Percentiles rank a stretch among this genome's conserved stretches.
phyloP scores from a whole-genome alignment of 2,329 filamentous ascomycete genomes.

The Domatiomyces globalis region DNA sequence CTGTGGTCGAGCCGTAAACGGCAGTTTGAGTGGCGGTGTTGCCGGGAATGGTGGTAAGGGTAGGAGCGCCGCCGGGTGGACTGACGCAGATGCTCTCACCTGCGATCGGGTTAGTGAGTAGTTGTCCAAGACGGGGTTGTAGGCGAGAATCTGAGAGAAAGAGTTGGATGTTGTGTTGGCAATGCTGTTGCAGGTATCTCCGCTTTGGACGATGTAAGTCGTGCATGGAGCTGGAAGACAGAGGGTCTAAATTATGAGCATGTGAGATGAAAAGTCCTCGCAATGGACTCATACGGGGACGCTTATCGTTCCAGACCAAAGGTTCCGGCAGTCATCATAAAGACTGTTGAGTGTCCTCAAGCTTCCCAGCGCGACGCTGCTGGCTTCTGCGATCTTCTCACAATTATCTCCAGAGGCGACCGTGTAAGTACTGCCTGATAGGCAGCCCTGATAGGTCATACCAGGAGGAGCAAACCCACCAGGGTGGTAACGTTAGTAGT shows the following conservation, averaged over 20 bases:
- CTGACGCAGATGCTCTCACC: constrained; percentile 10
- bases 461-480: neutral
- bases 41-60: constrained; percentile 8
- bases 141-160: constrained; percentile 8
- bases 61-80: constrained; percentile 4
- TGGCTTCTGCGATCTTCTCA: neutral
- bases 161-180: constrained; percentile 6
- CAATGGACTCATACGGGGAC: too few relatives aligned
- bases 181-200: constrained; percentile 8
- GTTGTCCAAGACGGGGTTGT: constrained; percentile 4
- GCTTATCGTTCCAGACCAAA: neutral
- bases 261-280: neutral
- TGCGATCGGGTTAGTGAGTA: constrained; percentile 9
- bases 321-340: constrained; percentile 1
- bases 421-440: neutral
- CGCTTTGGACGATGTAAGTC: constrained; percentile 4
- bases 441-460: neutral
- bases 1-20: constrained; percentile 13
- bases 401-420: constrained; percentile 1
- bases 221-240: neutral
- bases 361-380: neutral
- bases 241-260: neutral
- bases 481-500: constrained; percentile 1
- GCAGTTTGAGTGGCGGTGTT: constrained; percentile 9
- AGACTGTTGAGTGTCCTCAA: constrained; percentile 1